phyloP scores from a whole-genome alignment of 163 green algal species.

The Scenedesmus sp. region DNA sequence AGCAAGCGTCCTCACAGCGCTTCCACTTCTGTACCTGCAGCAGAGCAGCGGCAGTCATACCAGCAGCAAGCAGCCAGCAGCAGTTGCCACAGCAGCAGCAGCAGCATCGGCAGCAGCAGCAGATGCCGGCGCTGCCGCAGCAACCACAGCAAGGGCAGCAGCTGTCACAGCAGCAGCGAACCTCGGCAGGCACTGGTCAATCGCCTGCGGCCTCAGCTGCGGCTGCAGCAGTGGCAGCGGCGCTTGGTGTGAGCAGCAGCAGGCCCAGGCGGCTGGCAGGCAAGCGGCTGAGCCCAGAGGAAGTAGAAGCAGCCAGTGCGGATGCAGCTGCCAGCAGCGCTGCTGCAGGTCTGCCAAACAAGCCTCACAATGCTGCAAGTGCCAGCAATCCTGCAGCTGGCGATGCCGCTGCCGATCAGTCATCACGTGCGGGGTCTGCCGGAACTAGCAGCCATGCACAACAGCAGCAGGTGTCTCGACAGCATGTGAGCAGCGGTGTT shows the following conservation, averaged over 20 bases:
- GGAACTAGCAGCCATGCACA: neutral
- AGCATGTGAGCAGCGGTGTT: neutral
- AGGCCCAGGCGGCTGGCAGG: neutral
- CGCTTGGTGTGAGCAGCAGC: neutral
- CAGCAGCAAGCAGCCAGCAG: slow-evolving; percentile 15
- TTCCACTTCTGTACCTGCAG: neutral
- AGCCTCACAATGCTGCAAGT: neutral
- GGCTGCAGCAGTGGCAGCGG: neutral
- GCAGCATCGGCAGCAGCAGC: neutral
- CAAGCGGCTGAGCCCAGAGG: slow-evolving; percentile 23
- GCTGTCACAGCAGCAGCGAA: slow-evolving; percentile 5
- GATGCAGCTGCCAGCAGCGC: neutral
- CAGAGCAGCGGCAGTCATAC: neutral
- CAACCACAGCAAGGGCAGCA: neutral
- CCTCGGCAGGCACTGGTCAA: neutral
- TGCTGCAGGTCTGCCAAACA: neutral
- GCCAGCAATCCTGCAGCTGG: slow-evolving; percentile 2
- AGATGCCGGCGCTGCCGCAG: no score
- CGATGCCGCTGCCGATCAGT: neutral
- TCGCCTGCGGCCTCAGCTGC: neutral
- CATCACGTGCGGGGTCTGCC: neutral
- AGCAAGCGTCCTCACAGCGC: neutral
- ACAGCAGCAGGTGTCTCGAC: neutral
- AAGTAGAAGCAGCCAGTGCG: slow-evolving; percentile 6
- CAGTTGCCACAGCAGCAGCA: no score